A percentile compares a stretch with the other conserved stretches of the same genome.
Evolutionary conservation across 257 asterid species (phyloP).

Genomic region (Solanum corneliomulleri): DNA sequence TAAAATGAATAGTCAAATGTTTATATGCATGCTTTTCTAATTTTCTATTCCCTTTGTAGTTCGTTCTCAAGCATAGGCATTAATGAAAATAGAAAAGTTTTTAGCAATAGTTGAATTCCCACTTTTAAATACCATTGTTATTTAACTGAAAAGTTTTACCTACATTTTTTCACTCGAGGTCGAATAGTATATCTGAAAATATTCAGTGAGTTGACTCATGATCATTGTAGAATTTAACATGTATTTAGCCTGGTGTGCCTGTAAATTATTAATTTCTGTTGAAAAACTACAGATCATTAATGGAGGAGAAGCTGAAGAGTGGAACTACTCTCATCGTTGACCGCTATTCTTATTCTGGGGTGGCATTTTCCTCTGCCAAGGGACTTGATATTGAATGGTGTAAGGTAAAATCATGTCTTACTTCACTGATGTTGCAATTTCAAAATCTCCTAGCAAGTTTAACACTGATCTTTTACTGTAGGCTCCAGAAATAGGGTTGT

Average conservation of each 20-base stretch:
- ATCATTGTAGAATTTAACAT: background rate
- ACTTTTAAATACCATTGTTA: background rate
- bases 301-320: slow-evolving; percentile 75
- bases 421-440: background rate
- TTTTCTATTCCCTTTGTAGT: background rate
- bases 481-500: slow-evolving; percentile 88
- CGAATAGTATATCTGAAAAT: background rate
- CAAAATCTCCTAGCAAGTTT: background rate
- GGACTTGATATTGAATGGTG: slow-evolving; percentile 85
- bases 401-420: slow-evolving; percentile 38
- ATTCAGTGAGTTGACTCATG: background rate
- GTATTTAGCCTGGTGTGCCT: background rate
- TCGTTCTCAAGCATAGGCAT: background rate
- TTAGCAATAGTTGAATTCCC: background rate
- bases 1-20: background rate
- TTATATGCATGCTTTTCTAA: background rate
- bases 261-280: background rate
- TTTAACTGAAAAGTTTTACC: background rate
- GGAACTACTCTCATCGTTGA: slow-evolving; percentile 76
- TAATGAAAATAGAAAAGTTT: background rate
- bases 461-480: slow-evolving; percentile 12
- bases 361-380: slow-evolving; percentile 89
- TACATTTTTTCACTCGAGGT: background rate
- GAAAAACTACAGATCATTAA: slow-evolving; percentile 36
- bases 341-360: slow-evolving; percentile 86